Evolutionary conservation across 768 basidiomycete genomes (phyloP).

Genomic region (Tricholoma sp.): DNA sequence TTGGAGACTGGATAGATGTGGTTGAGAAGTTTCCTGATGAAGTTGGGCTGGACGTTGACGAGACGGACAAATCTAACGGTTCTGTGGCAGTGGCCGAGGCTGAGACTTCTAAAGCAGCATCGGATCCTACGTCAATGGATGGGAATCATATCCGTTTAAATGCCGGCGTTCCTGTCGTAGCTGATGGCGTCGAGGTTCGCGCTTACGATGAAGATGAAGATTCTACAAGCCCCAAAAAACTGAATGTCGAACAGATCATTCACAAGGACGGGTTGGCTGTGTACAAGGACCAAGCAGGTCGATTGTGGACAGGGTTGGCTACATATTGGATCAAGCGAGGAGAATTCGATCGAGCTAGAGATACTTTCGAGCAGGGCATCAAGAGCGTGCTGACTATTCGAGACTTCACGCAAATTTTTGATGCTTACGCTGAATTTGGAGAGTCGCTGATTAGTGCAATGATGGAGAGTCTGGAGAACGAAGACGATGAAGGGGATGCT

Average conservation of each 20-base stretch:
- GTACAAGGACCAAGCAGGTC: constrained; percentile 96
- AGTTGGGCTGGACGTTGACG: constrained; percentile 82
- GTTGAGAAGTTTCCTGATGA: constrained; percentile 89
- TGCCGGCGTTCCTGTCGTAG: constrained; percentile 43
- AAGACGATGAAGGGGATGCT: constrained; percentile 73
- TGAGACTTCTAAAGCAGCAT: constrained; percentile 24
- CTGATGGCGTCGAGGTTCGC: constrained; percentile 40
- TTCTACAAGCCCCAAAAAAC: constrained; percentile 53
- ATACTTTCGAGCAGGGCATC: constrained; percentile 78
- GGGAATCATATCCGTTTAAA: constrained; percentile 69
- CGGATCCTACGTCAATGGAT: constrained; percentile 42
- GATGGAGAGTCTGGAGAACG: constrained; percentile 80
- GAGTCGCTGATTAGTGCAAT: constrained; percentile 85
- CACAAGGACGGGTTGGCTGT: constrained; percentile 79
- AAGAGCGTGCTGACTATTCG: constrained; percentile 83
- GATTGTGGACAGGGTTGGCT: constrained; percentile 75
- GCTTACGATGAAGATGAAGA: constrained; percentile 64
- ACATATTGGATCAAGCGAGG: constrained; percentile 98
- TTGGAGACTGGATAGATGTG: constrained; percentile 89
- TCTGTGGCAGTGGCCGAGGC: constrained; percentile 43
- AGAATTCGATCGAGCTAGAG: constrained; percentile 65
- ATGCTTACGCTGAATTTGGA: constrained; percentile 91
- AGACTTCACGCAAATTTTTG: constrained; percentile 97
- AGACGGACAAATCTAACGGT: constrained; percentile 56
- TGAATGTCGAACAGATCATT: constrained; percentile 87